phyloP scores from a whole-genome alignment of 2,329 filamentous ascomycete species.

The Trichoderma harzianum region DNA sequence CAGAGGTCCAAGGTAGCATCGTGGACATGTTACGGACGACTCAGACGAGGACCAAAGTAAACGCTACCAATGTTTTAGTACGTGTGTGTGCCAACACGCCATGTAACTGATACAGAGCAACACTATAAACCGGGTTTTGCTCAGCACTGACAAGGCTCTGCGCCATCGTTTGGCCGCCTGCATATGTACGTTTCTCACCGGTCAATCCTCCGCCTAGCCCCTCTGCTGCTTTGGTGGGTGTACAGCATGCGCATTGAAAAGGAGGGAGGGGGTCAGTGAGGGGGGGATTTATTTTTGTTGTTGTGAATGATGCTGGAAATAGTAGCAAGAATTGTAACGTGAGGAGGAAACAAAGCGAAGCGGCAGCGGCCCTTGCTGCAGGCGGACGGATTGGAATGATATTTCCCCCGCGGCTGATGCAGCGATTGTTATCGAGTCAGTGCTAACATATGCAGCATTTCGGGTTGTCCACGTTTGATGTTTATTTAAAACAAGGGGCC shows the following conservation, averaged over 20 bases:
- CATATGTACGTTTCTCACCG: constrained; percentile 6
- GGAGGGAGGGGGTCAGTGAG: background rate
- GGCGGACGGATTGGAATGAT: background rate
- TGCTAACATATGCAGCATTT: background rate
- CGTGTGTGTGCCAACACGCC: background rate
- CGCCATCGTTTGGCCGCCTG: background rate
- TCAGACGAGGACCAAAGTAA: background rate
- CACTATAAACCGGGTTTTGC: background rate
- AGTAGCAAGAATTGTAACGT: background rate
- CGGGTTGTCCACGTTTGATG: background rate
- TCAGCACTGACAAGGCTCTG: background rate
- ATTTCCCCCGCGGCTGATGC: background rate
- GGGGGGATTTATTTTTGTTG: background rate
- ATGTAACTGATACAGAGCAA: background rate
- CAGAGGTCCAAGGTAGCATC: background rate
- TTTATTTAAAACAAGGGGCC: background rate
- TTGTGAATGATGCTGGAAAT: background rate
- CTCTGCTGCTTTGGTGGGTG: background rate
- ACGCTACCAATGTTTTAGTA: background rate
- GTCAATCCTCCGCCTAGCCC: background rate
- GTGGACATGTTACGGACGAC: background rate
- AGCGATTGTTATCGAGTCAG: background rate
- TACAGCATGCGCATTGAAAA: background rate
- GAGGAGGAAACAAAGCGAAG: background rate
- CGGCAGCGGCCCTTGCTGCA: background rate